Evolutionary conservation across 345 rosid species (phyloP).

Genomic region (Aegle marmelos): DNA sequence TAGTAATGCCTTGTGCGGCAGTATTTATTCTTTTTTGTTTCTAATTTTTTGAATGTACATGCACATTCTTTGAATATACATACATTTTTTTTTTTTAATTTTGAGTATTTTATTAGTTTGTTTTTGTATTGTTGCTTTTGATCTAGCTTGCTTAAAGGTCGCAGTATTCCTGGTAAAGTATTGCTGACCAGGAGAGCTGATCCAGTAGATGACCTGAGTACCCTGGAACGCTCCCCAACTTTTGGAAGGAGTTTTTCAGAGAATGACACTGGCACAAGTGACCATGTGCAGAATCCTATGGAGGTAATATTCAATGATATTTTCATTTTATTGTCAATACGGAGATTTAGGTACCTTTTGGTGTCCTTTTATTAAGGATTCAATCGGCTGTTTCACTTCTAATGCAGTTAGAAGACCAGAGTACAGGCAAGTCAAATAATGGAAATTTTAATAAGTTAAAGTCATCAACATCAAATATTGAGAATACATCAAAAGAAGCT

Average conservation of each 20-base stretch:
- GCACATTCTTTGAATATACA: background rate
- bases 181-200: conserved; percentile 76
- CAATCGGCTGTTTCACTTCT: conserved; percentile 6
- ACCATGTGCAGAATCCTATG: conserved; percentile 38
- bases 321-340: background rate
- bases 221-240: conserved; percentile 48
- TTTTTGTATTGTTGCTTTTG: background rate
- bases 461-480: conserved; percentile 43
- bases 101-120: background rate
- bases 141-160: conserved; percentile 80
- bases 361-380: background rate
- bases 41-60: background rate
- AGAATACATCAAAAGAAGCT: conserved; percentile 42
- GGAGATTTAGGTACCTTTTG: background rate
- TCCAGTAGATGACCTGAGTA: conserved; percentile 41
- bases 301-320: conserved; percentile 37
- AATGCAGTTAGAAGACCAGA: conserved; percentile 46
- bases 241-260: conserved; percentile 72
- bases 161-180: conserved; percentile 89
- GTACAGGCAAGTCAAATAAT: conserved; percentile 37
- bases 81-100: no score
- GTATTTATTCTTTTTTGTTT: background rate
- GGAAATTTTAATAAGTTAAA: conserved; percentile 44
- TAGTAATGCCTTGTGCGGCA: background rate
- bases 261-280: conserved; percentile 64